A percentile compares a stretch with the other conserved stretches of the same genome.
Evolutionary conservation across 305 asterid genomes (phyloP).

Genomic region (Solanum hybrid): DNA sequence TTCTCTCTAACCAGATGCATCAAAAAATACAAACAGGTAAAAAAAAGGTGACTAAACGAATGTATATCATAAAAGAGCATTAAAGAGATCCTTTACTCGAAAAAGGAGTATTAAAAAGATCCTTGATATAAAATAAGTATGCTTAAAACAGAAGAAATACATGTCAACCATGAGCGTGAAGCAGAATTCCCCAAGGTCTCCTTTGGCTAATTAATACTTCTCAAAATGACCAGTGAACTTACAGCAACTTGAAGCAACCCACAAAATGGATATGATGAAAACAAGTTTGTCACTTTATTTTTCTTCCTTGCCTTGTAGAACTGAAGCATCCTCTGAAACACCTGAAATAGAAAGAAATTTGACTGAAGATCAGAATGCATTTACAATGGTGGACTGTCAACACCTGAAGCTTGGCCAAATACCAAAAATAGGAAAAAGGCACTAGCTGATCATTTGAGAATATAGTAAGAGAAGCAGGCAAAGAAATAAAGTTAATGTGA

Average conservation of each 20-base stretch:
- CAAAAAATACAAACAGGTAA: background rate
- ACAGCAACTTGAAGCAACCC: constrained; percentile 91
- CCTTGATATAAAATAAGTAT: background rate
- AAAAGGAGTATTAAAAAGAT: background rate
- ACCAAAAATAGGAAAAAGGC: background rate
- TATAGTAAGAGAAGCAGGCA: background rate
- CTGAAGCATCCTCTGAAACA: constrained; percentile 67
- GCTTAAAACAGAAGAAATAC: background rate
- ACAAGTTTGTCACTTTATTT: constrained; percentile 40
- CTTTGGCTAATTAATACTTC: background rate
- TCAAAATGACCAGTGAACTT: constrained; percentile 9
- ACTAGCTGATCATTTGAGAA: background rate
- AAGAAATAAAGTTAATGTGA: background rate
- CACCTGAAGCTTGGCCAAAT: background rate
- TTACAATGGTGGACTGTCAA: background rate
- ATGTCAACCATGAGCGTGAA: background rate
- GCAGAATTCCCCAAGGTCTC: background rate
- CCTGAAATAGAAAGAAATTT: constrained; percentile 35
- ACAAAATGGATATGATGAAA: constrained; percentile 50
- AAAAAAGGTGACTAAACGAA: background rate
- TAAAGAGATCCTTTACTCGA: background rate
- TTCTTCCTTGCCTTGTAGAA: constrained; percentile 33
- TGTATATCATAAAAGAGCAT: background rate
- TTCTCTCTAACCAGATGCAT: background rate
- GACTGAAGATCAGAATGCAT: constrained; percentile 7